These are phyloP conservation scores for Euphrasia confusa DNA, from an alignment of 257 asterid genomes.

Conservation along the genomic window DNA sequence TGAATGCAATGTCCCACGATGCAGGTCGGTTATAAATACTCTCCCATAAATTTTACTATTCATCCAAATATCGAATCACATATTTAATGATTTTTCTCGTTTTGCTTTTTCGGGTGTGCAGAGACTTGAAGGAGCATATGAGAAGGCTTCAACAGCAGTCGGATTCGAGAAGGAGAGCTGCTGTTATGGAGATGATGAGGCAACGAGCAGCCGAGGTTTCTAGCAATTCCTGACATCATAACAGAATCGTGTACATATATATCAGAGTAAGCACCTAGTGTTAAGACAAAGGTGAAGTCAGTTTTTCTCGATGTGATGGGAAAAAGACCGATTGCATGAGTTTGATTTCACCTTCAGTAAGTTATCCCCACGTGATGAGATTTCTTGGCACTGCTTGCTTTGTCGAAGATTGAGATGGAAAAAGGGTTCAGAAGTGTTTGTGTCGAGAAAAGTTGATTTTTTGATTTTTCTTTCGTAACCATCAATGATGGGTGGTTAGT, in stretches of 20 bases:
- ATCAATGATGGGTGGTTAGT: neutral
- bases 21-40: conserved; percentile 54
- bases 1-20: conserved; percentile 84
- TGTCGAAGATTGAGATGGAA: neutral
- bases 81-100: neutral
- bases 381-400: conserved; percentile 8
- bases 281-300: neutral
- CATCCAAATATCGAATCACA: neutral
- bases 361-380: neutral
- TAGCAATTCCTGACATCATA: conserved; percentile 39
- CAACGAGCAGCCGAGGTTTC: conserved; percentile 92
- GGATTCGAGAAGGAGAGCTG: conserved; percentile 61
- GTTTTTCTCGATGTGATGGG: conserved; percentile 1
- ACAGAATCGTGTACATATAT: neutral
- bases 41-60: neutral
- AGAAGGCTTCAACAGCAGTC: conserved; percentile 68
- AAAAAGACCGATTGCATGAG: neutral
- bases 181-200: conserved; percentile 78
- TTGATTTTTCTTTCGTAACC: neutral
- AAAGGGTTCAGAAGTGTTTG: neutral
- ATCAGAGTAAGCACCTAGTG: neutral
- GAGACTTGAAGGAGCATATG: conserved; percentile 56
- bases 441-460: neutral
- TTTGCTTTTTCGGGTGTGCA: conserved; percentile 23
- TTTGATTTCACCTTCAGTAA: neutral